Percentiles rank a stretch among this genome's conserved stretches.
phyloP scores from a whole-genome alignment of 139 green algal species.

The Diplosphaera chodatii region DNA sequence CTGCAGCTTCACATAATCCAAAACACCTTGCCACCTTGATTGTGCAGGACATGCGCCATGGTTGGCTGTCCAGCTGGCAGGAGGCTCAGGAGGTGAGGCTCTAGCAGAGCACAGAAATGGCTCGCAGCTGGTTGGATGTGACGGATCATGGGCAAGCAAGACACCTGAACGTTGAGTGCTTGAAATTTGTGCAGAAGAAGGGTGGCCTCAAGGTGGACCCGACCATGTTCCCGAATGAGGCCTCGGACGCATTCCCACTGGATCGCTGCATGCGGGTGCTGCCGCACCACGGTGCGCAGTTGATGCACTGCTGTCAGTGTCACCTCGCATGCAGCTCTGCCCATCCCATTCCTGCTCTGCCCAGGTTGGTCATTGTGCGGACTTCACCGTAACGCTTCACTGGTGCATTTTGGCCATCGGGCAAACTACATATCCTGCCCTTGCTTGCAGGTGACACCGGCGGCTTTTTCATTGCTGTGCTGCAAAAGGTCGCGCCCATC shows the following conservation, averaged over 20 bases:
- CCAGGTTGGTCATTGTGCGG: no score
- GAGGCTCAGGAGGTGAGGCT: slow-evolving; percentile 24
- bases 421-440: no score
- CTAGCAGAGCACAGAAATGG: not conserved
- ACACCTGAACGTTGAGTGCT: no score
- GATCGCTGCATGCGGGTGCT: slow-evolving; percentile 94
- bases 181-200: slow-evolving; percentile 21
- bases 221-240: slow-evolving; percentile 75
- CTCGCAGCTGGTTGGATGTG: no score
- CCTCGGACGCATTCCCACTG: slow-evolving; percentile 60
- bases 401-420: no score
- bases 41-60: slow-evolving; percentile 61
- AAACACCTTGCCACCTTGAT: no score
- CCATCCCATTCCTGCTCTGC: no score
- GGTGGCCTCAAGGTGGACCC: slow-evolving; percentile 2
- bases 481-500: slow-evolving; percentile 68
- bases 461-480: slow-evolving; percentile 96
- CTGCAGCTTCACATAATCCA: no score
- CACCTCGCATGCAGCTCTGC: no score
- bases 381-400: no score
- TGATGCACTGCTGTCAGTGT: no score
- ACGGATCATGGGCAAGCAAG: no score
- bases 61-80: slow-evolving; percentile 53
- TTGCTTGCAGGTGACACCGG: slow-evolving; percentile 80
- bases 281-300: slow-evolving; percentile 70